Conservation (phyloP, 305 asterid genomes). For the Striga hermonthica region DNA sequence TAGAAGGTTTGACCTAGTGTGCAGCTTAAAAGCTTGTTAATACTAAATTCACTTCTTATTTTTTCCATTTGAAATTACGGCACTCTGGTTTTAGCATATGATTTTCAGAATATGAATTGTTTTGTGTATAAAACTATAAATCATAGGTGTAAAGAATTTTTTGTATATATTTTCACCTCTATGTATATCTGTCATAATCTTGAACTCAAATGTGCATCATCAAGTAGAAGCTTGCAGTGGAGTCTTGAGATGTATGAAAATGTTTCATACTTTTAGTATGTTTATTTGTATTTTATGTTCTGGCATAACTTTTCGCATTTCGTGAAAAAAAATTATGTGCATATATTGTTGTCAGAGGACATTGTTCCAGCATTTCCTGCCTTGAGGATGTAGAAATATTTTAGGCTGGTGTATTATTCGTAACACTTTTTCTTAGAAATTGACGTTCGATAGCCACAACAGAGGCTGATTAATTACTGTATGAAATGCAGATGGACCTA, state of each 20-base stretch:
- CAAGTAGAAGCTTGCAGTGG: too few species aligned
- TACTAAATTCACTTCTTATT: constrained; percentile 5
- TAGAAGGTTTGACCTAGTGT: not conserved
- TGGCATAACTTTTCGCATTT: not conserved
- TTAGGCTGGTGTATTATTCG: not conserved
- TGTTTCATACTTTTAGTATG: not conserved
- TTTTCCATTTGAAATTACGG: not conserved
- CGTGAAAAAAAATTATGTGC: not conserved
- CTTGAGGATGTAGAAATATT: not conserved
- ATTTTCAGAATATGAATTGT: not conserved
- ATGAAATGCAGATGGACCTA: constrained; percentile 78
- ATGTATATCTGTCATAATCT: too few species aligned
- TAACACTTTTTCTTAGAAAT: not conserved
- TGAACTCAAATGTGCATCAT: too few species aligned
- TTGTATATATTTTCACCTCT: not conserved
- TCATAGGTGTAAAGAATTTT: not conserved
- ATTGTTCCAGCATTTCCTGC: not conserved
- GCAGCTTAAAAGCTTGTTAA: constrained; percentile 12
- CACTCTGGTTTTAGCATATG: too few species aligned
- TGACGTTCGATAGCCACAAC: constrained; percentile 16
- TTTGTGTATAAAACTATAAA: not conserved
- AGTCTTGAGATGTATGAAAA: not conserved
- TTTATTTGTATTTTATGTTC: not conserved
- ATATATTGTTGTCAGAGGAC: not conserved
- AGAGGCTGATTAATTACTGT: constrained; percentile 2